These are phyloP conservation scores for Skeletonema tropicum DNA, from an alignment of 108 stramenopile genomes.

Conservation along the genomic window DNA sequence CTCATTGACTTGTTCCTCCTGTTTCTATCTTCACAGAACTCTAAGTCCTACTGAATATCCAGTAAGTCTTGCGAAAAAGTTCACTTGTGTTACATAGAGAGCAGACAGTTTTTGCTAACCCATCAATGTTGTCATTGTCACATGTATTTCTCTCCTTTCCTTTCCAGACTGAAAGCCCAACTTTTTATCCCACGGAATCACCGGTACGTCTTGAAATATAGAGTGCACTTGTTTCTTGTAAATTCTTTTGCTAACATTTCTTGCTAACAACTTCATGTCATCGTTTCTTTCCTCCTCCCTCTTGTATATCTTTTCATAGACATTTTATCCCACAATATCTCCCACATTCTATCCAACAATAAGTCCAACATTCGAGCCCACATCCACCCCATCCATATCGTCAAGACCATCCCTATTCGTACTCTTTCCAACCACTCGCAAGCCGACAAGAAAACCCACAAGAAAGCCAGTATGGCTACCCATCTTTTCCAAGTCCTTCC, in stretches of 20 bases:
- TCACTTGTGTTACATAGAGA: background rate
- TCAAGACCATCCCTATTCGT: background rate
- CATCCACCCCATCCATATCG: background rate
- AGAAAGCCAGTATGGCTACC: slow-evolving; percentile 1
- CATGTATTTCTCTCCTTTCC: background rate
- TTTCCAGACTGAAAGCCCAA: background rate
- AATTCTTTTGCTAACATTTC: background rate
- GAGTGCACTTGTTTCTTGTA: background rate
- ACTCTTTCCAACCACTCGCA: background rate
- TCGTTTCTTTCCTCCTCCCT: background rate
- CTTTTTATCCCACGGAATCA: background rate
- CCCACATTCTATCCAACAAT: background rate
- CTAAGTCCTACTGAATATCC: background rate
- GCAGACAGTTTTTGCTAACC: background rate
- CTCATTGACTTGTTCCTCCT: background rate
- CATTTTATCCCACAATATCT: background rate
- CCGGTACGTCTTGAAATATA: background rate
- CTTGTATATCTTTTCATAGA: background rate
- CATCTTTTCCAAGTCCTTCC: background rate
- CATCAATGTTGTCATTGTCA: background rate
- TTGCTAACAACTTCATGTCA: background rate
- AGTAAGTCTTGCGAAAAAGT: background rate
- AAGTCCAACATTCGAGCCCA: background rate
- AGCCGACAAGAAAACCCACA: background rate
- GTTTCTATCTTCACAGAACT: background rate